Base-by-base conservation (phyloP, 140 eudicot genomes). In the Cichorium intybus region DNA sequence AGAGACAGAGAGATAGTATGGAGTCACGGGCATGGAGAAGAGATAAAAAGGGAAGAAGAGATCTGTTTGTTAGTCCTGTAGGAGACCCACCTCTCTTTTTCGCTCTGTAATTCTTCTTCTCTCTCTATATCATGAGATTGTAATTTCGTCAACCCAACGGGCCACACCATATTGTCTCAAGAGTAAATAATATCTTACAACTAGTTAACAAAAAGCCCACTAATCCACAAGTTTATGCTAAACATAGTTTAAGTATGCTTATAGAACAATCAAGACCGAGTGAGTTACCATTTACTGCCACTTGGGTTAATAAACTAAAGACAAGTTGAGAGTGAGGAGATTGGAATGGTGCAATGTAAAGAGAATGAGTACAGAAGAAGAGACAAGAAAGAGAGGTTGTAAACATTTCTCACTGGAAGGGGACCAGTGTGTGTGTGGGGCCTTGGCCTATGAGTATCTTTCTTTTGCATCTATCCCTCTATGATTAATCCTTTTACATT, bases 11-110 rank as follows among this genome's bases (percentile, higher is more conserved):
- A 17, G 50, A 73, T 21, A 72, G 60, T 75, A 75, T 66, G 46
- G 50, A 73, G 88, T 71, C 88, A 82, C 80, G 81, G 81, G 81
- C 24, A 37, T 41, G 70, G 66, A 70, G 37, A 24, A 48, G 68
- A 69, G 68, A 73, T 49, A 69, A 49, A 33, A 73, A 64, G 62
- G 21, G 64, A 17, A 56, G 54, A 37, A 63, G 57, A 60, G 48
- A 75, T 66, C 64, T 68, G 77, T 56, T 78, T 27, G 24, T 23
- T 48, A 41, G 70, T 46, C 52, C 26, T 48, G 56, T 45, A 77
- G 75, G 52, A 72, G 62, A 47, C 74, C 74, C 78, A 66, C 66
- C 80, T 61, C 77, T 69, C 77, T 50, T 62, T 68, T 62, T 48
- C 77, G 69, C 74, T 69, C 57, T 74, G 73, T 73, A 57, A 66